Evolutionary conservation across 352 stramenopile genomes (phyloP), one percentile per base, ranked within the genome.

Genomic region (Globisporangium cederbergense): DNA sequence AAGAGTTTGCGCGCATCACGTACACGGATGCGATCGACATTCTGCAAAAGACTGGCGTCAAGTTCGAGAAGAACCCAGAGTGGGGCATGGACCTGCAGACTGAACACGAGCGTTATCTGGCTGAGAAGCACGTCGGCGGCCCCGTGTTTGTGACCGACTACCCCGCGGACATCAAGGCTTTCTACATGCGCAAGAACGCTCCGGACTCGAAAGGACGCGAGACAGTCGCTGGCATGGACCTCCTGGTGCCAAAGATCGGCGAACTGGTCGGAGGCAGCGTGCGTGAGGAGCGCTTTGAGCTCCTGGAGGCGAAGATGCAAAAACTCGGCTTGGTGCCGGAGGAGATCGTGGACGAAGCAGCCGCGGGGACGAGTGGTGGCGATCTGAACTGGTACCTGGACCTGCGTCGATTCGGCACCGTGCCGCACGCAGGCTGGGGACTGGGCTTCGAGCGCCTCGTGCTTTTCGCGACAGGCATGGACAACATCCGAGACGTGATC

Each of bases 121-220:
- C 95, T 5, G 96, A 99, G 72, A 81, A 82, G 52, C 79, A 88
- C 40, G 77, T 90, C 53, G 68, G 61, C 28, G 83, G 79, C 0
- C 81, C 83, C 2, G 94, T 98, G 8, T 99, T 99, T 73, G 96
- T 99, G 64, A 99, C 98, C 53, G 95, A 99, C 68, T 99, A 99
- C 75, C 97, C 98, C 2, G 96, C 95, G 13, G 83, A 86, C 10
- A 98, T 99, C 68, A 99, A 99, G 80, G 95, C 97, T 7, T 99
- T 99, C 72, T 99, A 99, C 83, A 99, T 99, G 98, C 86, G 97
- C 51, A 90, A 97, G 68, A 99, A 99, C 73, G 84, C 97, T 50
- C 63, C 67, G 0, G 78, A 89, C 49, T 53, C 59, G 2, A 52
- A 75, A 13, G 86, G 92, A 43, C 93, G 93, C 25, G 86, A 98